Percentiles rank a stretch among this genome's conserved stretches.
These are phyloP conservation scores for Fusarium falciforme DNA, from an alignment of 2,329 filamentous ascomycete species.

Conservation along the genomic window DNA sequence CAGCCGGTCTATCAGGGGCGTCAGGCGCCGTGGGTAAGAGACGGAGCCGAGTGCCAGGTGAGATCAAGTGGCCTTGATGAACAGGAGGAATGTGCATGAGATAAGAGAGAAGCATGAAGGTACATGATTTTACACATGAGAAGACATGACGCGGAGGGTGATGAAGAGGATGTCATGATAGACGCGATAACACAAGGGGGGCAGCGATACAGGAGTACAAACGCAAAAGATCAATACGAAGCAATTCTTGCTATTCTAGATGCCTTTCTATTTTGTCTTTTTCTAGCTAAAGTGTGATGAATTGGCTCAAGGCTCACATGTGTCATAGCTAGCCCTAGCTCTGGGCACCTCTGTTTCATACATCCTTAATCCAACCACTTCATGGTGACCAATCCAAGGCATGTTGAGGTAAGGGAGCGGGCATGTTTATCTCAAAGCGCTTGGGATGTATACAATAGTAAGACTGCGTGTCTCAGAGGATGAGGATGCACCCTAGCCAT, in stretches of 20 bases:
- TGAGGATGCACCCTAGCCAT: not conserved
- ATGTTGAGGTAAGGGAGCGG: too few species aligned
- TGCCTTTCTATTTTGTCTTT: not conserved
- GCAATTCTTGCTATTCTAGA: slow-evolving; percentile 15
- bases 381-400: too few species aligned
- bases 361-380: too few species aligned
- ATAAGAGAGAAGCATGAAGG: slow-evolving; percentile 13
- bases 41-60: slow-evolving; percentile 40
- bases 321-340: too few species aligned
- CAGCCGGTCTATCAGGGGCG: slow-evolving; percentile 27
- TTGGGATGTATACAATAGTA: not conserved
- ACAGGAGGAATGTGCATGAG: not conserved
- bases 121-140: slow-evolving; percentile 4
- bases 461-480: not conserved
- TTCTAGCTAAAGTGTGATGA: not conserved
- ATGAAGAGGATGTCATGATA: slow-evolving; percentile 17
- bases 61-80: slow-evolving; percentile 43
- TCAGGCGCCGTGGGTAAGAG: slow-evolving; percentile 39
- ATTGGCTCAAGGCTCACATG: too few species aligned
- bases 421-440: too few species aligned
- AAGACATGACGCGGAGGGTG: slow-evolving; percentile 9
- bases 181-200: slow-evolving; percentile 10
- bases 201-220: slow-evolving; percentile 4
- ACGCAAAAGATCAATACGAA: slow-evolving; percentile 14
- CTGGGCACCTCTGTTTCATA: too few species aligned